Evolutionary conservation across 1,139 yeast species (phyloP).

Genomic region (Blastobotrys aristatus): DNA sequence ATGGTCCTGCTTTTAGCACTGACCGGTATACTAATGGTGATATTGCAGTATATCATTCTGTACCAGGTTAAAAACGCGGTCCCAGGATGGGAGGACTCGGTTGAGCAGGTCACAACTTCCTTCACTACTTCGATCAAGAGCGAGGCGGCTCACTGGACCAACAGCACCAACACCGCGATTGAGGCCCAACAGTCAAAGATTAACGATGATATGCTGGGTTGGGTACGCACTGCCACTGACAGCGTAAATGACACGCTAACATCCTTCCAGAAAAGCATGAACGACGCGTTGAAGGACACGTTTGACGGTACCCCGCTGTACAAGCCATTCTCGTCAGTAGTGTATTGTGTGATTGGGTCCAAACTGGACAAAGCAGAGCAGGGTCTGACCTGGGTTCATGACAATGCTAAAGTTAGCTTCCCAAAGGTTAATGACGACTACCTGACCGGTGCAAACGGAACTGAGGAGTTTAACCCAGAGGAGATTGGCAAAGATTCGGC

Average conservation of each 20-base stretch:
- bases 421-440: constrained; percentile 45
- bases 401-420: constrained; percentile 53
- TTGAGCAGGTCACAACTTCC: constrained; percentile 17
- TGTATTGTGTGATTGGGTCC: constrained; percentile 73
- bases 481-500: constrained; percentile 9
- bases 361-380: constrained; percentile 59
- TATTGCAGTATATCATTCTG: constrained; percentile 41
- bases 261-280: constrained; percentile 47
- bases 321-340: constrained; percentile 53
- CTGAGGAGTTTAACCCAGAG: constrained; percentile 9
- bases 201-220: constrained; percentile 63
- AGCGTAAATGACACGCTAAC: constrained; percentile 53
- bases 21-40: constrained; percentile 40
- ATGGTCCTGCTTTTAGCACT: constrained; percentile 39
- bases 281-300: constrained; percentile 48
- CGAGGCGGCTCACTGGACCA: constrained; percentile 43
- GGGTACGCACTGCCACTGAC: constrained; percentile 53
- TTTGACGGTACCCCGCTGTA: constrained; percentile 69
- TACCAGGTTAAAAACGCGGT: constrained; percentile 23
- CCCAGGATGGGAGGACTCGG: constrained; percentile 18
- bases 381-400: constrained; percentile 76
- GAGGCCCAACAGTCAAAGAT: constrained; percentile 42
- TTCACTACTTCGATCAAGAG: constrained; percentile 19
- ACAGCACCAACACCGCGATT: constrained; percentile 47
- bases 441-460: constrained; percentile 5